phyloP scores from a whole-genome alignment of 345 rosid species.

The Eucalyptus pumila region DNA sequence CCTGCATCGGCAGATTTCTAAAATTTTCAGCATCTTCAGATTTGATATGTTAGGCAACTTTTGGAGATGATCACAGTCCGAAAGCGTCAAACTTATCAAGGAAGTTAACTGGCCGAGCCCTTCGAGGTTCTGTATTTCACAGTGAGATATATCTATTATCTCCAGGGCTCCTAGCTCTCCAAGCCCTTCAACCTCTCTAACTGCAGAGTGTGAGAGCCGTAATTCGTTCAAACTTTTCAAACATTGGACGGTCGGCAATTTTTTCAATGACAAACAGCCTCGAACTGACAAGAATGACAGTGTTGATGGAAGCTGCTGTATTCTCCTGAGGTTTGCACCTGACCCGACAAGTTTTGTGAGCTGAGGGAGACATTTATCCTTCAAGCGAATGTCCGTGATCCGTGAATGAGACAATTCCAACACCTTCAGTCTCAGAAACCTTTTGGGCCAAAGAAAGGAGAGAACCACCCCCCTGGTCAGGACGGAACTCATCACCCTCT shows the following conservation, averaged over 20 bases:
- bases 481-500: neutral
- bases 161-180: neutral
- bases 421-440: neutral
- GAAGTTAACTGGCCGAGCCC: neutral
- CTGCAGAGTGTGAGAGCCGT: neutral
- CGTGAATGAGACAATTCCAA: neutral
- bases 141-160: neutral
- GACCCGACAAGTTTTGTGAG: neutral
- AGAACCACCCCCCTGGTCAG: neutral
- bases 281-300: neutral
- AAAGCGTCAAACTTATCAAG: neutral
- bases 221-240: neutral
- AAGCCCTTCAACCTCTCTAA: neutral
- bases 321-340: neutral
- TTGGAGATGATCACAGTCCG: neutral
- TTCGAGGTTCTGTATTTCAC: neutral
- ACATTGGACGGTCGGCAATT: neutral
- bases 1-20: neutral
- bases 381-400: neutral
- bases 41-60: neutral
- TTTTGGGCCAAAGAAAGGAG: neutral
- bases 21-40: neutral
- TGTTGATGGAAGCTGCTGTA: neutral
- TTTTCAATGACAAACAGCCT: neutral
- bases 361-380: neutral